Conservation (phyloP, 306 rosid genomes). For the Castanopsis chinensis region DNA sequence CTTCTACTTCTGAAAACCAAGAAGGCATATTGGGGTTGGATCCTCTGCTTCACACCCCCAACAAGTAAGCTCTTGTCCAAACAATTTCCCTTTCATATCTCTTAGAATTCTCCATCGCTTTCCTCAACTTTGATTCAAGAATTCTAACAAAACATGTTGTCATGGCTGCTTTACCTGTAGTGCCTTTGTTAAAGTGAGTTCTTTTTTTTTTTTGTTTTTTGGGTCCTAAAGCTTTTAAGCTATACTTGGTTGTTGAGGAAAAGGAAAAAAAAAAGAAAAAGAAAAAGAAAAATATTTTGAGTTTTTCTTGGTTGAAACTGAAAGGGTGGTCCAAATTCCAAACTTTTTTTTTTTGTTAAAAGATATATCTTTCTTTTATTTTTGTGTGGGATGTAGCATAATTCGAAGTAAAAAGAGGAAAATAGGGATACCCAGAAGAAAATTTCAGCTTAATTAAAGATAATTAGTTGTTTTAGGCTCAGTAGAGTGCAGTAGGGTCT, state of each 20-base stretch:
- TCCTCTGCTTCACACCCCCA: conserved; percentile 4
- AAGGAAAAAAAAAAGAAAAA: background rate
- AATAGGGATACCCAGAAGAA: conserved; percentile 19
- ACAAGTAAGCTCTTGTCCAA: conserved; percentile 29
- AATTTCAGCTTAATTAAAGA: conserved; percentile 7
- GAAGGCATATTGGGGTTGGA: conserved; percentile 15
- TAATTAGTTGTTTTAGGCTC: background rate
- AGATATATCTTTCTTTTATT: background rate
- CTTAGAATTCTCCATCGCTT: conserved; percentile 6
- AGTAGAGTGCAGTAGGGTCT: conserved; percentile 10
- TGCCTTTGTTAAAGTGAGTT: conserved; percentile 11
- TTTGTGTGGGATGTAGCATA: background rate
- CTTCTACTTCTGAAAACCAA: conserved; percentile 26
- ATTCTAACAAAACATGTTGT: conserved; percentile 9
- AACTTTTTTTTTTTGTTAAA: background rate
- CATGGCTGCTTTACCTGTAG: background rate
- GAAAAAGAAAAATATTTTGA: background rate
- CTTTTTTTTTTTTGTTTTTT: conserved; percentile 1
- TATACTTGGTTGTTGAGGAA: conserved; percentile 25
- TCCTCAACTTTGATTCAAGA: background rate
- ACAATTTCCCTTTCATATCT: conserved; percentile 4
- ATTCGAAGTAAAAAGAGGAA: background rate
- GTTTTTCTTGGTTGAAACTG: conserved; percentile 24
- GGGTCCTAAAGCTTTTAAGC: background rate
- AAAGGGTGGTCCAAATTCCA: background rate